A percentile compares a stretch with the other conserved stretches of the same genome.
Evolutionary conservation across 441 rosid genomes (phyloP).

Genomic region (Brassica balearica): DNA sequence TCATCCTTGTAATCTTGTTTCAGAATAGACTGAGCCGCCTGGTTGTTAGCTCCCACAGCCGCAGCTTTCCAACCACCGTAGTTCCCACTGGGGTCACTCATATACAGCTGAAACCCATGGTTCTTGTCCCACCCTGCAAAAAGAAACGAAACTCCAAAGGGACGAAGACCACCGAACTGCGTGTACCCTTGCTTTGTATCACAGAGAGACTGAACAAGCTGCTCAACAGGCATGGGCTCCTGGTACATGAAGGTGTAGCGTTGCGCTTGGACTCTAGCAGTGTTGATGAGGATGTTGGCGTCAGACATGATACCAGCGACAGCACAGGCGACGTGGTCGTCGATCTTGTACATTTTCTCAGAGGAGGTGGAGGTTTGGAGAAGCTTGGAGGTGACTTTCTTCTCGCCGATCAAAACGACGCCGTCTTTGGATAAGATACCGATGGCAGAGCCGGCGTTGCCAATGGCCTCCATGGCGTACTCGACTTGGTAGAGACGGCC

Average conservation of each 20-base stretch:
- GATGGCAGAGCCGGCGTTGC: constrained; percentile 92
- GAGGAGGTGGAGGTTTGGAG: constrained; percentile 89
- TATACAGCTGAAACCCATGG: constrained; percentile 87
- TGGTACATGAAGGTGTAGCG: constrained; percentile 89
- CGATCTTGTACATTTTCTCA: constrained; percentile 97
- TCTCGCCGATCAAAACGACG: constrained; percentile 88
- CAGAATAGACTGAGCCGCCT: constrained; percentile 93
- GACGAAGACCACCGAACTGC: constrained; percentile 95
- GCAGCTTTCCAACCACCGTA: constrained; percentile 98
- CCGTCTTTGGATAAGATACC: constrained; percentile 91
- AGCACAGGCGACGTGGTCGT: constrained; percentile 92
- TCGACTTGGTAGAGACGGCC: constrained; percentile 98
- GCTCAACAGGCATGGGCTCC: constrained; percentile 98
- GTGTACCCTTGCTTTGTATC: constrained; percentile 98
- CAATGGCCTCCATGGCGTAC: constrained; percentile 98
- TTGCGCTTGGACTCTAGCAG: constrained; percentile 93
- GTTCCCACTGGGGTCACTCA: constrained; percentile 97
- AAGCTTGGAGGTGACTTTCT: constrained; percentile 95
- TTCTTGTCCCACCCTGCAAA: constrained; percentile 99
- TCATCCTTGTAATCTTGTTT: constrained; percentile 96
- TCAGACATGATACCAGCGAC: constrained; percentile 99
- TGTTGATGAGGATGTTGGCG: constrained; percentile 93
- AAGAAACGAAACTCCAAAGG: constrained; percentile 91
- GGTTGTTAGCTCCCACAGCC: constrained; percentile 93
- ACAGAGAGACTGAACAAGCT: constrained; percentile 92